These are phyloP conservation scores for Narthecium ossifragum DNA, from an alignment of 106 monocot genomes.

Conservation along the genomic window DNA sequence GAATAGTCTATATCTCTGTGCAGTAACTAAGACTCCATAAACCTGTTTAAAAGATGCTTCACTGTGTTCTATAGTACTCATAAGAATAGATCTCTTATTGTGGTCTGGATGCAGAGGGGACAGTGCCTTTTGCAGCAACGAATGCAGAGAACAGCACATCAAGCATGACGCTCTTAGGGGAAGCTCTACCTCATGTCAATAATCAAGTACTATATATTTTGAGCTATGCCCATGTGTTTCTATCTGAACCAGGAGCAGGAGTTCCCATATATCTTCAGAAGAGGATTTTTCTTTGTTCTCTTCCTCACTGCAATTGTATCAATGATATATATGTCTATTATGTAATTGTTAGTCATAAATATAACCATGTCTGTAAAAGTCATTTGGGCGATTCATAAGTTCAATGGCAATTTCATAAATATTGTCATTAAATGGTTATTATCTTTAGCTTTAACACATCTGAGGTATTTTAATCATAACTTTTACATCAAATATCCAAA, in stretches of 20 bases:
- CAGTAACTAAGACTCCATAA: not conserved
- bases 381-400: no score
- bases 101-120: not conserved
- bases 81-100: not conserved
- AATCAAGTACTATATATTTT: not conserved
- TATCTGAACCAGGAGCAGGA: conserved; percentile 1
- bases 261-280: no score
- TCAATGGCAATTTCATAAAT: no score
- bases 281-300: no score
- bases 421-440: no score
- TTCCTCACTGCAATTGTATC: no score
- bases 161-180: not conserved
- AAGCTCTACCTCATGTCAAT: not conserved
- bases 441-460: no score
- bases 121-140: not conserved
- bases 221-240: not conserved
- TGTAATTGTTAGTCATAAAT: no score
- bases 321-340: no score
- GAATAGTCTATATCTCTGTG: not conserved
- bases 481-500: no score
- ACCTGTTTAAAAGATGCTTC: not conserved
- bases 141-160: not conserved
- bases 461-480: no score
- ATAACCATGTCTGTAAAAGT: no score
- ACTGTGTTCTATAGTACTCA: not conserved